phyloP scores from a whole-genome alignment of 2,329 filamentous ascomycete genomes.

The Hymenoscyphus albidus region DNA sequence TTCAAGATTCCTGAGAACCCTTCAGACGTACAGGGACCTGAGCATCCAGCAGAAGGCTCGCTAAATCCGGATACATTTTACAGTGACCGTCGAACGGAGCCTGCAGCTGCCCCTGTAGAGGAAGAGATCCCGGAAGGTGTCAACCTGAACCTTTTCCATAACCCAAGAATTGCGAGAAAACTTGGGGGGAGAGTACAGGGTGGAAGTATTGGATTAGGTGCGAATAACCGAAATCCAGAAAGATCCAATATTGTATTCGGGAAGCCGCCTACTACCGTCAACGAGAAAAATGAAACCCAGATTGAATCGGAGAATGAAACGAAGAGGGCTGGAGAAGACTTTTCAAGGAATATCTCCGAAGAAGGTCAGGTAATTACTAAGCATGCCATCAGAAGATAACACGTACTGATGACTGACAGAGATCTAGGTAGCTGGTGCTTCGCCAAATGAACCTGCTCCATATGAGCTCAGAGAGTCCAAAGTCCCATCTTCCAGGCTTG shows the following conservation, averaged over 20 bases:
- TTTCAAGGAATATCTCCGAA: constrained; percentile 40
- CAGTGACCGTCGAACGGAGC: constrained; percentile 33
- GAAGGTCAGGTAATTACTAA: constrained; percentile 16
- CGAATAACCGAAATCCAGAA: constrained; percentile 27
- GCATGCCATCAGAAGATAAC: constrained; percentile 18
- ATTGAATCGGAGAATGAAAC: constrained; percentile 37
- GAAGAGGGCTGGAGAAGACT: constrained; percentile 43
- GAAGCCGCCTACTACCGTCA: background rate
- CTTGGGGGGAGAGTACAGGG: constrained; percentile 44
- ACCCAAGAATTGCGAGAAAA: constrained; percentile 52
- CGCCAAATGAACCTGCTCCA: constrained; percentile 27
- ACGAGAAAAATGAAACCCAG: constrained; percentile 17
- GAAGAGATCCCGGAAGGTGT: constrained; percentile 52
- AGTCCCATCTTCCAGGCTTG: constrained; percentile 82
- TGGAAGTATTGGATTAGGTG: constrained; percentile 26
- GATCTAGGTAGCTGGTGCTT: constrained; percentile 25
- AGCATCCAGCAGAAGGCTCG: constrained; percentile 18
- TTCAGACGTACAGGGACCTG: constrained; percentile 34
- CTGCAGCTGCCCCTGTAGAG: constrained; percentile 23
- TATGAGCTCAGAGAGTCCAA: constrained; percentile 83
- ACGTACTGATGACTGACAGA: constrained; percentile 46
- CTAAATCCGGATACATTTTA: constrained; percentile 36
- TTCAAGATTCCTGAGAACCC: constrained; percentile 52
- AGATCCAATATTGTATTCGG: background rate
- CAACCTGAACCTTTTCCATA: constrained; percentile 60